These are phyloP conservation scores for Peterozyma xylosa DNA, from an alignment of 805 yeast genomes.

Conservation along the genomic window DNA sequence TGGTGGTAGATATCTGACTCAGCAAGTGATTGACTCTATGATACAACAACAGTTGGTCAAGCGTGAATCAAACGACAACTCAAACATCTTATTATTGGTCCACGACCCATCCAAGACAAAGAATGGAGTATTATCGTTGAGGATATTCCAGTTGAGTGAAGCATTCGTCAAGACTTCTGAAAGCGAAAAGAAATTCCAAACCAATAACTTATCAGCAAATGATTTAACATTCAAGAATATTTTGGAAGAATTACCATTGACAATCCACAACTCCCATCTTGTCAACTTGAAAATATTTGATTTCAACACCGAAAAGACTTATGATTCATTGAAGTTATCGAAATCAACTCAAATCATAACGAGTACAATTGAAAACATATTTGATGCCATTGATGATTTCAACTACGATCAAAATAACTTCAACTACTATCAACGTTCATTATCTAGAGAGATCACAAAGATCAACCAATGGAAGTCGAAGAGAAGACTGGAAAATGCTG, in stretches of 20 bases:
- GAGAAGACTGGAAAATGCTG: conserved; percentile 57
- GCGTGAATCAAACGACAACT: conserved; percentile 18
- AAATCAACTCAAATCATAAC: conserved; percentile 30
- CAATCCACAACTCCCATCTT: conserved; percentile 61
- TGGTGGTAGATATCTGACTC: conserved; percentile 63
- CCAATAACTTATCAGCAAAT: conserved; percentile 52
- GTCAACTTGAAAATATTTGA: conserved; percentile 27
- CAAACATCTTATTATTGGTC: conserved; percentile 47
- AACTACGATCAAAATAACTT: conserved; percentile 74
- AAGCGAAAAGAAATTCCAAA: conserved; percentile 54
- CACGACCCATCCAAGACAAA: conserved; percentile 67
- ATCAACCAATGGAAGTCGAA: conserved; percentile 70
- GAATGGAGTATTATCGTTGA: conserved; percentile 54
- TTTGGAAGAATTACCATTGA: conserved; percentile 64
- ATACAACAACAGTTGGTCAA: conserved; percentile 44
- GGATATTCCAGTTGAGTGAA: conserved; percentile 61
- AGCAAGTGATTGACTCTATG: conserved; percentile 61
- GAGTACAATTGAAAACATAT: conserved; percentile 49
- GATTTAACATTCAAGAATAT: conserved; percentile 58
- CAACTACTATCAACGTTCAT: conserved; percentile 74
- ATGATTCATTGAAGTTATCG: conserved; percentile 30
- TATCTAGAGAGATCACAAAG: conserved; percentile 61
- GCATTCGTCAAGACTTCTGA: conserved; percentile 44
- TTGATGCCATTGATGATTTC: conserved; percentile 65
- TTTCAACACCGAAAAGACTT: conserved; percentile 16